These are phyloP conservation scores for Gastrolobium villosum DNA, from an alignment of 306 rosid species.

Conservation along the genomic window DNA sequence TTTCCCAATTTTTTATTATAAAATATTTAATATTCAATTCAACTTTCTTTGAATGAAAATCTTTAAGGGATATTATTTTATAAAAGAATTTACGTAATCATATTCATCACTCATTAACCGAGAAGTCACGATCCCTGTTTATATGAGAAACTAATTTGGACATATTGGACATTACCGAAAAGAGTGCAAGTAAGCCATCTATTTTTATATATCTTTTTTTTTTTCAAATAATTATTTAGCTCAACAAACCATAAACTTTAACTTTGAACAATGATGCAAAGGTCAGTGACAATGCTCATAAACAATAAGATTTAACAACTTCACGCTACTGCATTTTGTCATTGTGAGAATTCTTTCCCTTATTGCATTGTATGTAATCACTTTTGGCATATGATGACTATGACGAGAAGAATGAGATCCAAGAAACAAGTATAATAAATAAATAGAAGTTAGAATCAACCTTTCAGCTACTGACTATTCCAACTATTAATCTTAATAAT, in stretches of 20 bases:
- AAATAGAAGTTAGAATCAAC: conserved; percentile 8
- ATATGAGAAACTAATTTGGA: too few species aligned
- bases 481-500: not conserved
- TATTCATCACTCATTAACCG: too few species aligned
- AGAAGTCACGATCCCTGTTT: too few species aligned
- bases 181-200: not conserved
- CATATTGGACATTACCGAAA: not conserved
- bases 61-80: too few species aligned
- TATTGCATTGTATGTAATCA: not conserved
- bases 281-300: not conserved
- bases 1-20: too few species aligned
- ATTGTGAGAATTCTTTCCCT: not conserved
- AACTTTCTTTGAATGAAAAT: not conserved
- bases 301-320: not conserved
- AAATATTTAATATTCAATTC: not conserved
- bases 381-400: not conserved
- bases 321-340: not conserved
- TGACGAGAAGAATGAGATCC: conserved; percentile 8
- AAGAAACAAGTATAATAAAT: not conserved
- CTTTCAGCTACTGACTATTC: conserved; percentile 9
- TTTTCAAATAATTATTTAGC: not conserved
- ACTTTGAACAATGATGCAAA: conserved; percentile 15
- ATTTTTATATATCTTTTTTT: not conserved
- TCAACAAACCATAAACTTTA: conserved; percentile 44
- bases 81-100: too few species aligned